Conservation (phyloP, 2,329 filamentous ascomycete species). For the Ophiosphaerella korrae region DNA sequence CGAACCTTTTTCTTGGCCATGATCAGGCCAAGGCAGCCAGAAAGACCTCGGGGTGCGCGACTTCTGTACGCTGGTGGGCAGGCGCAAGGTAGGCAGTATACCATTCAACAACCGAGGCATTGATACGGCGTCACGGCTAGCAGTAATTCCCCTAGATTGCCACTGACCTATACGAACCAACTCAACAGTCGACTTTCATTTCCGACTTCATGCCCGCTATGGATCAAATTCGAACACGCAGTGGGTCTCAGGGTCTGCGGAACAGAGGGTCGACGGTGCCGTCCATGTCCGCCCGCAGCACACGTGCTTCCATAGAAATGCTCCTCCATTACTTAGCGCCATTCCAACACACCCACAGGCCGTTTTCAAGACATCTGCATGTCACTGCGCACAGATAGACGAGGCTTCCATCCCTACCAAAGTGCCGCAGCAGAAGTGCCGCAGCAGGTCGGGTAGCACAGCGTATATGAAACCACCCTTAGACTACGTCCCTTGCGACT, state of each 20-base stretch:
- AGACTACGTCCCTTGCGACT: no score
- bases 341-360: not conserved
- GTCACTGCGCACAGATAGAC: slow-evolving; percentile 5
- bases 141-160: no score
- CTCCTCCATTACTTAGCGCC: not conserved
- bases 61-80: not conserved
- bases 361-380: not conserved
- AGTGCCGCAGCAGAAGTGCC: slow-evolving; percentile 1
- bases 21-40: not conserved
- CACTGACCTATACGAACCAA: no score
- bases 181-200: not conserved
- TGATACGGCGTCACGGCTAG: no score
- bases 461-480: no score
- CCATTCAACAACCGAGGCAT: not conserved
- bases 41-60: slow-evolving; percentile 3
- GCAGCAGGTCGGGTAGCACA: not conserved
- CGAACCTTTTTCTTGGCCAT: not conserved
- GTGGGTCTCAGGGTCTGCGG: slow-evolving; percentile 2
- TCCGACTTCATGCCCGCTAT: slow-evolving; percentile 1
- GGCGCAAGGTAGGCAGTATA: not conserved
- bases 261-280: slow-evolving; percentile 1
- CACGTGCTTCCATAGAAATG: slow-evolving; percentile 8
- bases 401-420: not conserved
- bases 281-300: slow-evolving; percentile 2
- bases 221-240: not conserved